A percentile compares a stretch with the other conserved stretches of the same genome.
These are phyloP conservation scores for Oryza glumipatula DNA, from an alignment of 176 grass and related monocot genomes.

Conservation along the genomic window DNA sequence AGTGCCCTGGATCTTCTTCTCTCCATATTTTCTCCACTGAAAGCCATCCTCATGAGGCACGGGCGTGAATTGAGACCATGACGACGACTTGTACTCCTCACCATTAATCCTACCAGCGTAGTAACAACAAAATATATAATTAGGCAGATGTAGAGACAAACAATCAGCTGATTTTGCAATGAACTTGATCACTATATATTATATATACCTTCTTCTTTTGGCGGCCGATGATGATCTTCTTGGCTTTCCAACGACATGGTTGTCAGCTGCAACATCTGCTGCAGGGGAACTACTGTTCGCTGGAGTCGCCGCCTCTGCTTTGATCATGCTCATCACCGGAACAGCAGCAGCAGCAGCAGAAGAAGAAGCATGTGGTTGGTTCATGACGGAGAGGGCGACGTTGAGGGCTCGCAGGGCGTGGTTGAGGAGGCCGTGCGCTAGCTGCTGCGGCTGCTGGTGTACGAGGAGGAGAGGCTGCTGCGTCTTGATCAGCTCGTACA, in stretches of 20 bases:
- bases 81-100: background rate
- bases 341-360: too few species aligned
- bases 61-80: background rate
- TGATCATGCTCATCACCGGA: background rate
- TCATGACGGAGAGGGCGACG: conserved; percentile 42
- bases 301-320: background rate
- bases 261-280: background rate
- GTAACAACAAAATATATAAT: too few species aligned
- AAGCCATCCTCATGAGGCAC: conserved; percentile 34
- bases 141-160: too few species aligned
- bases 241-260: background rate
- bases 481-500: conserved; percentile 35
- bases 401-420: conserved; percentile 36
- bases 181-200: too few species aligned
- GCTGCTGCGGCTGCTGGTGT: background rate
- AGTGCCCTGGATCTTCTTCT: conserved; percentile 39
- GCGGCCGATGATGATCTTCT: background rate
- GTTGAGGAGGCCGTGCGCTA: conserved; percentile 11
- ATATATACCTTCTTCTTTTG: conserved; percentile 27
- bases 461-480: conserved; percentile 15
- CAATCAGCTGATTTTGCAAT: background rate
- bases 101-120: background rate
- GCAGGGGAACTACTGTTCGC: background rate
- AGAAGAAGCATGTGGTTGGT: background rate
- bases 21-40: conserved; percentile 38